Conservation (phyloP, 1,284 basidiomycete genomes). For the Xerocomus amazonicus region DNA sequence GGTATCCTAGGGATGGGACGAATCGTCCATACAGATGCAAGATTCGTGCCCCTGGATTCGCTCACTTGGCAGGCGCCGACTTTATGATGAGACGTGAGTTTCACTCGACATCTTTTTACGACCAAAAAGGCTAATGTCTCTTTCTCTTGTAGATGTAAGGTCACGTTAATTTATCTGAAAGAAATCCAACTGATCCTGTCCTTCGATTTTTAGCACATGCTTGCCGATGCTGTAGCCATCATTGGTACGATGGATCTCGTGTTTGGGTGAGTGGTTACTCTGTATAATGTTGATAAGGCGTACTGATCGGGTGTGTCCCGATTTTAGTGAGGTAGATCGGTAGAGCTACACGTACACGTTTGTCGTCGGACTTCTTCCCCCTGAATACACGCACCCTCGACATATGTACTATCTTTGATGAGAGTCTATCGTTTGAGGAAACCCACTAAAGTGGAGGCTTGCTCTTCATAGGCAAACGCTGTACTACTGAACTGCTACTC, state of each 20-base stretch:
- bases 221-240: conserved; percentile 89
- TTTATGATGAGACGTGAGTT: conserved; percentile 89
- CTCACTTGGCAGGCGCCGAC: conserved; percentile 88
- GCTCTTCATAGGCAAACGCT: no score
- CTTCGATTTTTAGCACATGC: conserved; percentile 61
- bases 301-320: not conserved
- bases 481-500: no score
- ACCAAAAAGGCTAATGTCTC: conserved; percentile 2
- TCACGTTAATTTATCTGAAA: conserved; percentile 12
- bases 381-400: no score
- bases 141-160: conserved; percentile 50
- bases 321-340: conserved; percentile 37
- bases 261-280: conserved; percentile 63
- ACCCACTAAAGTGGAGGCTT: no score
- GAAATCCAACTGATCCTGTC: conserved; percentile 27
- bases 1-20: conserved; percentile 65
- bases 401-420: no score
- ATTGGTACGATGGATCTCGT: conserved; percentile 93
- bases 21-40: conserved; percentile 94
- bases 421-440: no score
- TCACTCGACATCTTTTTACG: not conserved
- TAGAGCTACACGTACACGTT: conserved; percentile 20
- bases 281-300: not conserved
- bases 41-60: conserved; percentile 92
- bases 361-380: conserved; percentile 3